phyloP scores from a whole-genome alignment of 129 eudicot genomes.

The Scalesia atractyloides region DNA sequence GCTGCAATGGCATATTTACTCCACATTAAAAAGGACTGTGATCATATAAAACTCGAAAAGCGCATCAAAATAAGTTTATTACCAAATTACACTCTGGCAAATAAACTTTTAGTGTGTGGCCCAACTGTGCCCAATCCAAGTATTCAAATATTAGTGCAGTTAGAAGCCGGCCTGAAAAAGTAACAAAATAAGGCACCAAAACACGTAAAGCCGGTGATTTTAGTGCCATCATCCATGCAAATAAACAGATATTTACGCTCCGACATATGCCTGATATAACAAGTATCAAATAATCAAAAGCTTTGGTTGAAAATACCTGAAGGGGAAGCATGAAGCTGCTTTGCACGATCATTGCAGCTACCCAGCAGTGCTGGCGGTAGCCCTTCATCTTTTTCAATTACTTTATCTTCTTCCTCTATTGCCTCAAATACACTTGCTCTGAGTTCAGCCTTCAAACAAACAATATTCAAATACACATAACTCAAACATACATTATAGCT shows the following conservation, averaged over 20 bases:
- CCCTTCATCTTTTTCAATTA: slow-evolving; percentile 73
- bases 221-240: background rate
- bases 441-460: slow-evolving; percentile 76
- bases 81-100: slow-evolving; percentile 95
- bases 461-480: background rate
- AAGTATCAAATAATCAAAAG: background rate
- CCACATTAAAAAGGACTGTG: background rate
- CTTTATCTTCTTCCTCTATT: slow-evolving; percentile 92
- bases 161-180: slow-evolving; percentile 77
- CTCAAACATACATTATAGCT: background rate
- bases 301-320: slow-evolving; percentile 49
- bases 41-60: background rate
- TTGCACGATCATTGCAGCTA: slow-evolving; percentile 95
- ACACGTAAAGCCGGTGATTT: background rate
- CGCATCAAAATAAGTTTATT: slow-evolving; percentile 15
- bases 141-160: slow-evolving; percentile 93
- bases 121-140: slow-evolving; percentile 95
- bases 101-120: slow-evolving; percentile 90
- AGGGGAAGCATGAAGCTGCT: slow-evolving; percentile 91
- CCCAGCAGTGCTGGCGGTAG: slow-evolving; percentile 93
- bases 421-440: slow-evolving; percentile 98
- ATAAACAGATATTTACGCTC: background rate
- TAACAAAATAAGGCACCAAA: background rate
- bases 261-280: background rate
- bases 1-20: slow-evolving; percentile 51